Evolutionary conservation across 2,329 filamentous ascomycete species (phyloP), one percentile per base, ranked within the genome.

Genomic region (Colletotrichum graminicola): DNA sequence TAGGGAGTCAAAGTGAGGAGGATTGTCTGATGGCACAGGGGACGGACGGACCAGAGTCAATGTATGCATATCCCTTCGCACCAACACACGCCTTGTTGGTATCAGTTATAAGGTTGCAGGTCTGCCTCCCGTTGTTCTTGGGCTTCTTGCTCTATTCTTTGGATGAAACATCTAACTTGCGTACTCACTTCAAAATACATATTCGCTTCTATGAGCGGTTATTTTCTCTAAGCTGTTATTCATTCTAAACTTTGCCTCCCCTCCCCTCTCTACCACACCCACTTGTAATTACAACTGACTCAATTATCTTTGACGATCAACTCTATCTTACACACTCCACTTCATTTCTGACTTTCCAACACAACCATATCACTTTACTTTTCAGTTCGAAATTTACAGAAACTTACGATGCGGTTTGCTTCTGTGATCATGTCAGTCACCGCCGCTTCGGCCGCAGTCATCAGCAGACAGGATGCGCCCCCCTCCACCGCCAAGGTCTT

Each of bases 401-500:
- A 57, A 43, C 11, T 62, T 63, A 57, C 52, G 23, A 73, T 73
- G 67, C 63, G 73, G 23, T 56, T 66, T 29, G 43, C 55, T 39
- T 56, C 64, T 10, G n/a, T 71, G 6, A 43, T 67, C 32, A 39
- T 66, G 57, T 51, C 63, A 2, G 72, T 68, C 23, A 43, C 65
- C n/a, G 54, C 68, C 7, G 62, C 65, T 21, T 74, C 70, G 3
- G 63, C 73, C 7, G 72, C 66, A 10, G 61, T 66, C 62, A 68
- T 66, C 10, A 21, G 34, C 60, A 54, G 62, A 45, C 72, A 73
- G 61, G 52, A 57, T 39, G 18, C 66, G 5, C 26, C 57, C 1
- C 23, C 62, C 18, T 21, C 34, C 16, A 7, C 45, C 39, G 62
- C 74, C 64, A 82, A 79, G 70, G 76, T 87, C 26, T 73, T 87